These are phyloP conservation scores for Orbilia oligospora DNA, from an alignment of 2,329 filamentous ascomycete genomes.

Conservation along the genomic window DNA sequence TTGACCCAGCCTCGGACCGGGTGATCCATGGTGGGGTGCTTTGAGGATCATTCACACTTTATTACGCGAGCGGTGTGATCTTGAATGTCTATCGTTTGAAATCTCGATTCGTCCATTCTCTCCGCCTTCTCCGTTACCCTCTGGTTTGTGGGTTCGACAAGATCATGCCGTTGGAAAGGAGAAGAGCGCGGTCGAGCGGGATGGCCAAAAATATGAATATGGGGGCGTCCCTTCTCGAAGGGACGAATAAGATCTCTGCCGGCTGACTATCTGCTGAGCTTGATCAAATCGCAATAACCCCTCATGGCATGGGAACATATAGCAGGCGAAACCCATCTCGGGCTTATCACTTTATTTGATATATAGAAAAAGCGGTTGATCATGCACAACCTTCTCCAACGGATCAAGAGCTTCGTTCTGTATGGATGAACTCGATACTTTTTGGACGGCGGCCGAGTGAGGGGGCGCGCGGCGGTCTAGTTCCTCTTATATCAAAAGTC, in stretches of 20 bases:
- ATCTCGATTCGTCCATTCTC: conserved; percentile 41
- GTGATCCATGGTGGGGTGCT: conserved; percentile 57
- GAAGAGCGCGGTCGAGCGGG: conserved; percentile 37
- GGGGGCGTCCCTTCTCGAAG: conserved; percentile 40
- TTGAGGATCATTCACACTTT: conserved; percentile 58
- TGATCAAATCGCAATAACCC: conserved; percentile 62
- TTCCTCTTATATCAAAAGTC: conserved; percentile 53
- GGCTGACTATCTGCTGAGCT: conserved; percentile 61
- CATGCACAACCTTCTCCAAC: conserved; percentile 48
- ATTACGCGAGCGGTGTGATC: conserved; percentile 61
- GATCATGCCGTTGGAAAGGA: conserved; percentile 52
- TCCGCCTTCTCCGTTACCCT: conserved; percentile 40
- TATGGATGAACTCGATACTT: conserved; percentile 42
- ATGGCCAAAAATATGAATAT: conserved; percentile 35
- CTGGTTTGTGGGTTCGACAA: conserved; percentile 37
- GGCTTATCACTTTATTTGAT: conserved; percentile 54
- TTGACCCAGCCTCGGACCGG: conserved; percentile 59
- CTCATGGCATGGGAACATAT: conserved; percentile 50
- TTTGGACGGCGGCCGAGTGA: conserved; percentile 51
- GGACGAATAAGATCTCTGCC: conserved; percentile 56
- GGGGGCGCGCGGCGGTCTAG: conserved; percentile 43
- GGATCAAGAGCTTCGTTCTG: conserved; percentile 56
- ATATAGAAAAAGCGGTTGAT: conserved; percentile 59
- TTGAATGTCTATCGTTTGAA: conserved; percentile 53
- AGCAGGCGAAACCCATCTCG: conserved; percentile 40